phyloP scores from a whole-genome alignment of 257 asterid species.

The Thymus mandschuricus region DNA sequence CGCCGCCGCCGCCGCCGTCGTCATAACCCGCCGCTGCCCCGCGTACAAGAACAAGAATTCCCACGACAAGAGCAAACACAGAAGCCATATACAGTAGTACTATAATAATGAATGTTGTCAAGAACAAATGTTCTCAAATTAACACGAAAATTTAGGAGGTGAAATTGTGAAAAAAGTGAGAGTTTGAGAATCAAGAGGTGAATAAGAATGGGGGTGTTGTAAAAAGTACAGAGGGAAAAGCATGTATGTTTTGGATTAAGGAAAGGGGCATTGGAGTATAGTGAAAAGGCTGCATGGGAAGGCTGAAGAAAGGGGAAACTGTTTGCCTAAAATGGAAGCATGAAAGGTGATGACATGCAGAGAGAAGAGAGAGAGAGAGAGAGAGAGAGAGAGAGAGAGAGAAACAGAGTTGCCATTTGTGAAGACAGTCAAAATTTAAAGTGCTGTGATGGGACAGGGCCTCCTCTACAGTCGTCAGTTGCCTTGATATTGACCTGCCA shows the following conservation, averaged over 20 bases:
- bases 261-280: slow-evolving; percentile 1
- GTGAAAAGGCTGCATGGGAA: slow-evolving; percentile 45
- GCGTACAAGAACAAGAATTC: slow-evolving; percentile 30
- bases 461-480: slow-evolving; percentile 34
- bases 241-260: background rate
- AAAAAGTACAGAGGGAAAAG: background rate
- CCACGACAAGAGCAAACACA: slow-evolving; percentile 31
- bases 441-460: slow-evolving; percentile 43
- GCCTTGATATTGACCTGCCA: slow-evolving; percentile 39
- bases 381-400: slow-evolving; percentile 20
- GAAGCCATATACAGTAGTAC: slow-evolving; percentile 23
- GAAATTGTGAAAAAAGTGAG: background rate
- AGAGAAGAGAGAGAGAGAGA: slow-evolving; percentile 36
- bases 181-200: slow-evolving; percentile 6
- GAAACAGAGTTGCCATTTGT: slow-evolving; percentile 28
- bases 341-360: slow-evolving; percentile 34
- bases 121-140: background rate
- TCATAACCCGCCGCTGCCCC: slow-evolving; percentile 16
- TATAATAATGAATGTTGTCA: background rate
- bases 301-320: slow-evolving; percentile 14
- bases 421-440: slow-evolving; percentile 33
- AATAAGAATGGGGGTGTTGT: background rate
- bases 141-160: background rate
- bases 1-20: background rate
- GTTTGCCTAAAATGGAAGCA: slow-evolving; percentile 32